Base-by-base conservation (phyloP, 2,329 filamentous ascomycete genomes). In the Fusarium hainanense region DNA sequence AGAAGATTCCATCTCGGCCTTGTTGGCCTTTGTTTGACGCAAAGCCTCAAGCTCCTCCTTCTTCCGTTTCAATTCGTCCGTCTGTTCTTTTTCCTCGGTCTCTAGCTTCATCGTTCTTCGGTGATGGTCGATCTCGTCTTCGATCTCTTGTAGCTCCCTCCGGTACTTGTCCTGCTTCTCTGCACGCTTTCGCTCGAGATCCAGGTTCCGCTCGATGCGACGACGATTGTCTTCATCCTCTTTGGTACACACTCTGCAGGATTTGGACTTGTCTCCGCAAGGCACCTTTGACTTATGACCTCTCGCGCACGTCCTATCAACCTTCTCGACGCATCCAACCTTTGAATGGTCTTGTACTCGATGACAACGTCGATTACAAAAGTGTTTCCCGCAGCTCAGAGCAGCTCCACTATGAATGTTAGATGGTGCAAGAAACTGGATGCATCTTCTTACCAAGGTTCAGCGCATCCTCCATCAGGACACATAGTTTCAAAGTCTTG, bases 381-480 rank as follows among this genome's bases (percentile, higher is more conserved):
- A 73, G 67, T 94, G 91, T 2, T 84, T 40, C 0, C 84, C 84
- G 57, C 91, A 93, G 3, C 75, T 81, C 3, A 93, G 79, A 3
- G 76, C 71, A 1, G 72, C 78, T 3, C 81, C 82, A 75, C 89
- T 89, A 60, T 71, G 62, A 1, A 12, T 16, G 28, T 63, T 21
- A 71, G 44, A n/a, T 2, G 21, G 34, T 6, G 18, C 13, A 11
- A 21, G 21, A 21, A 21, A 21, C 21, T 21, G 4, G 7, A n/a
- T 11, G 3, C n/a, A 27, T 2, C 27, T 47, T 46, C 58, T 77
- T 80, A 90, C 88, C 92, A 94, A 21, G 82, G 82, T 50, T 88
- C 81, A 0, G 80, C 80, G 66, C 92, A 94, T 0, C 92, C 92
- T 7, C 92, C 92, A 74, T 94, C 90, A 0, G 91, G 91, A 41